Base-by-base conservation (phyloP, 2,329 filamentous ascomycete species). In the Pseudopyricularia javanii region DNA sequence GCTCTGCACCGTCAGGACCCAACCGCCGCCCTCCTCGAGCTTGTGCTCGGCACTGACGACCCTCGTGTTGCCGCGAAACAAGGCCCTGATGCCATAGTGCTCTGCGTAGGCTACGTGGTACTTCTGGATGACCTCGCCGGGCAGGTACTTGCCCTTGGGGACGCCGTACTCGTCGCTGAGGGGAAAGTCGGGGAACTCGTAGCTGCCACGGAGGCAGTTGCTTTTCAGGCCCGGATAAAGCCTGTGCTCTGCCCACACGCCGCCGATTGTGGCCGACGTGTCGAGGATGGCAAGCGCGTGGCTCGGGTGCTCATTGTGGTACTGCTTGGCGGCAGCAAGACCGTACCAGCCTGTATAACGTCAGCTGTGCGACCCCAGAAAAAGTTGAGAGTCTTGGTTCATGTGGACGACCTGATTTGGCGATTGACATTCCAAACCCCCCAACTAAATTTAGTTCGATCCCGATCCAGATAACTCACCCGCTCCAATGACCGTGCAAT, bases 141-240 rank as follows among this genome's bases (percentile, higher is more conserved):
- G 68, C 8, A 79, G 74, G 56, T 76, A 70, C 56, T 76, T 59
- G 3, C 69, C 69, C 0, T 66, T 62, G 47, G 70, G 62, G 26
- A 79, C 64, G 1, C 69, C 70, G 58, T 77, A 83, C 0, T 67
- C 72, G 20, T 74, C 73, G 7, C 69, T 65, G 80, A 91, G 85
- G 17, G 85, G 83, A 55, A 86, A 88, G 59, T 88, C 86, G 0
- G 80, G 79, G 60, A 79, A 89, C 63, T 91, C 84, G 58, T 83
- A 88, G 0, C 80, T 85, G 3, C 86, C 85, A 11, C 83, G 64
- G 63, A 88, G 75, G 60, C 90, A 90, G 66, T 91, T 91, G 52
- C 79, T 82, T 60, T 82, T 85, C 49, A 91, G 73, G 1, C 79
- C 81, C 0, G 81, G 78, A 62, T 90, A 85, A 1, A 88, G 66